phyloP scores from a whole-genome alignment of 1,284 basidiomycete genomes.

The Ustilago hordei region DNA sequence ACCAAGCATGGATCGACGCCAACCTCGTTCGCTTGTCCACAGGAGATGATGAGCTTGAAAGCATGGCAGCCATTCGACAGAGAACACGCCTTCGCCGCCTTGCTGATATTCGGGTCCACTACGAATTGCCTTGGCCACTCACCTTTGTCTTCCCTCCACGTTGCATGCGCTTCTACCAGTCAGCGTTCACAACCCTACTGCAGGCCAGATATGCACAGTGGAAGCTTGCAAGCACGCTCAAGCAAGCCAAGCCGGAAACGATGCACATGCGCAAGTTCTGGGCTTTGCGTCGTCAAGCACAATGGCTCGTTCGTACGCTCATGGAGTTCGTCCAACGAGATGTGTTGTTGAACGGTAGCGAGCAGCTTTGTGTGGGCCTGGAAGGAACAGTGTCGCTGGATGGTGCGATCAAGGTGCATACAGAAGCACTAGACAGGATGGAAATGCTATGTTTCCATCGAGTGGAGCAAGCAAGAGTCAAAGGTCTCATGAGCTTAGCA shows the following conservation, averaged over 20 bases:
- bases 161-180: conserved; percentile 41
- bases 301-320: conserved; percentile 45
- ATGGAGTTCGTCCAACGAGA: conserved; percentile 37
- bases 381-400: conserved; percentile 33
- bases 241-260: conserved; percentile 36
- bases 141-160: conserved; percentile 28
- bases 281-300: conserved; percentile 34
- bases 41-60: conserved; percentile 18
- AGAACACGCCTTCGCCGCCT: conserved; percentile 31
- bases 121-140: conserved; percentile 51
- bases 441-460: conserved; percentile 43
- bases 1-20: conserved; percentile 39
- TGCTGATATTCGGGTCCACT: conserved; percentile 34
- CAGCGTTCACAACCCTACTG: conserved; percentile 36
- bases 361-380: conserved; percentile 19
- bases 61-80: conserved; percentile 16
- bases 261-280: conserved; percentile 47
- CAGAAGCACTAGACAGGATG: conserved; percentile 24
- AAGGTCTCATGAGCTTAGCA: conserved; percentile 27
- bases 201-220: conserved; percentile 39
- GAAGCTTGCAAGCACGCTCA: conserved; percentile 33
- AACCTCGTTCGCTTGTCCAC: conserved; percentile 32
- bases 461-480: conserved; percentile 26
- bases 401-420: conserved; percentile 27
- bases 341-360: conserved; percentile 16